phyloP scores from a whole-genome alignment of 805 yeast genomes.

The Zygosaccharomyces pseudorouxii region DNA sequence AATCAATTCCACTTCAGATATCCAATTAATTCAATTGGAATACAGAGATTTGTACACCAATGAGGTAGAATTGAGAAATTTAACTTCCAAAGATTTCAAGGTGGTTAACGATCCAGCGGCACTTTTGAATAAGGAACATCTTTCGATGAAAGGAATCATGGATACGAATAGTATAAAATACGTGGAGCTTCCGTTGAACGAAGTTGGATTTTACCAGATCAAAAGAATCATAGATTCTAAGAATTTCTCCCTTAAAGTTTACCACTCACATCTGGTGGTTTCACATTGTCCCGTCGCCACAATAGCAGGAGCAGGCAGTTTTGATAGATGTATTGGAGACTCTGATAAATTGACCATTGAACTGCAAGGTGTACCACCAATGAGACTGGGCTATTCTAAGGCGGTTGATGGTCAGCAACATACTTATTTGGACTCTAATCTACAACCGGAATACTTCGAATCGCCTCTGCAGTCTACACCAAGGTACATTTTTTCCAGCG shows the following conservation, averaged over 20 bases:
- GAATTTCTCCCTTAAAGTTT: constrained; percentile 54
- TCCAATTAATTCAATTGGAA: constrained; percentile 62
- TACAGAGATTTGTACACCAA: constrained; percentile 53
- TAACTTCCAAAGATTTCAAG: constrained; percentile 52
- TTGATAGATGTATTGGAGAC: constrained; percentile 62
- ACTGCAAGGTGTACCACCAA: constrained; percentile 75
- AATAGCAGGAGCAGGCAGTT: constrained; percentile 39
- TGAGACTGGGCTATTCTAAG: constrained; percentile 54
- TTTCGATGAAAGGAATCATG: constrained; percentile 12
- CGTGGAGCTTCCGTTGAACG: constrained; percentile 56
- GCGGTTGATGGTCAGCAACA: constrained; percentile 34
- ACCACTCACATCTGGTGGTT: constrained; percentile 57
- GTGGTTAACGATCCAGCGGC: constrained; percentile 20
- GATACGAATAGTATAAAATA: constrained; percentile 42
- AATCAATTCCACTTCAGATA: constrained; percentile 72
- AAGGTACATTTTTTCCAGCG: constrained; percentile 25
- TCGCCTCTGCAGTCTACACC: constrained; percentile 45
- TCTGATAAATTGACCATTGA: constrained; percentile 48
- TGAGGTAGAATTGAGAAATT: constrained; percentile 45
- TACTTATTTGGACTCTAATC: constrained; percentile 38
- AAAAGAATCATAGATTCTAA: constrained; percentile 62
- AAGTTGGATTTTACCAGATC: constrained; percentile 77
- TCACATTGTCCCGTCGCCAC: constrained; percentile 73
- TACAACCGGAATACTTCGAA: constrained; percentile 48
- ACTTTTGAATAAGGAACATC: constrained; percentile 20